Percentiles rank a stretch among this genome's conserved stretches.
Conservation (phyloP, 352 stramenopile species). For the Phytophthora capsici region DNA sequence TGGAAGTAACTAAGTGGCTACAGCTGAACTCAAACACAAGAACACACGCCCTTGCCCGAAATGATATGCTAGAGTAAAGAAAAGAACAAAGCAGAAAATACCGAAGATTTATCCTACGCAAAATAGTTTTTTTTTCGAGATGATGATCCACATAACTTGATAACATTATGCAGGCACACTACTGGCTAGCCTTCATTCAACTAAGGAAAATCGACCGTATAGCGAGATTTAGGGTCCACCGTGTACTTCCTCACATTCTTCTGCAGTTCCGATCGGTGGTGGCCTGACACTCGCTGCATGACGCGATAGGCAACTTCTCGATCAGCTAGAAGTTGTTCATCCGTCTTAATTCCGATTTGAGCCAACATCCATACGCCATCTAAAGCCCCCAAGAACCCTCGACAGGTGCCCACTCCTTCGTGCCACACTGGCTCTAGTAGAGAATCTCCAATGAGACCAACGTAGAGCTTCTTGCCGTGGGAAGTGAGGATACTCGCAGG, state of each 20-base stretch:
- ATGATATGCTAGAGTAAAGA: too few species aligned
- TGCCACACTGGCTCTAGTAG: conserved; percentile 84
- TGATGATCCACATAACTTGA: too few species aligned
- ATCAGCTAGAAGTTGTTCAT: conserved; percentile 65
- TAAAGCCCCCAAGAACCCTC: conserved; percentile 76
- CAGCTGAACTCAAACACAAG: too few species aligned
- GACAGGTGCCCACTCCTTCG: conserved; percentile 75
- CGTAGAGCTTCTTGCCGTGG: conserved; percentile 69
- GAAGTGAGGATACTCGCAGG: conserved; percentile 61
- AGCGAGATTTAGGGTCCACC: conserved; percentile 64
- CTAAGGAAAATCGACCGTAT: conserved; percentile 57
- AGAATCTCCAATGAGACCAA: conserved; percentile 74
- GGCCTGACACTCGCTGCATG: conserved; percentile 65
- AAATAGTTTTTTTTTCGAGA: too few species aligned
- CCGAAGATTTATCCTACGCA: too few species aligned
- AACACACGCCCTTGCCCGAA: too few species aligned
- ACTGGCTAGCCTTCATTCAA: neutral
- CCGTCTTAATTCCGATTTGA: conserved; percentile 61
- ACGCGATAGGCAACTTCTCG: conserved; percentile 67
- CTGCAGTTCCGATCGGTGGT: conserved; percentile 63
- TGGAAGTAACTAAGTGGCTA: too few species aligned
- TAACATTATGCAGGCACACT: too few species aligned
- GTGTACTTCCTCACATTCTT: conserved; percentile 81
- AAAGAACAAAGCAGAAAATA: too few species aligned
- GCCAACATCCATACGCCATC: conserved; percentile 74